Base-by-base conservation (phyloP, 2,329 filamentous ascomycete species). In the Penicillium sp. region DNA sequence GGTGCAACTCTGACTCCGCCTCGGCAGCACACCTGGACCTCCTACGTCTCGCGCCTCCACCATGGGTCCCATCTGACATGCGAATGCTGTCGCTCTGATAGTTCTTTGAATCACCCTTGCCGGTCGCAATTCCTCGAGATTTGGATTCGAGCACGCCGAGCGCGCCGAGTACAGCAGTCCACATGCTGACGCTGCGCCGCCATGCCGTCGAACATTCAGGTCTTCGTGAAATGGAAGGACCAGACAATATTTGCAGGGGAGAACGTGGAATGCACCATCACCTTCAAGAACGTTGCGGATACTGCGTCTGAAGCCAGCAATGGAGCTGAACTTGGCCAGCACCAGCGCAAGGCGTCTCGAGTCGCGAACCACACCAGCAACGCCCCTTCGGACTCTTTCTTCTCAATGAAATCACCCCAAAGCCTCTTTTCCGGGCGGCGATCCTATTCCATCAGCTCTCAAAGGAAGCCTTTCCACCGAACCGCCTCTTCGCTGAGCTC, bases 211-310 rank as follows among this genome's bases (percentile, higher is more conserved):
- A 92, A 95, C 76, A 89, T 98, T 69, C 88, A 91, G 71, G 92
- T 96, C 72, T 95, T 92, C 70, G 89, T 98, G 71, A 85, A 86
- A 75, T 98, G 92, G 88, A 87, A 89, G 70, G 88, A 95, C 67
- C 85, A 92, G 70, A 91, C 88, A 54, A 89, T 98, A 63, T 98
- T 97, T 74, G 89, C 93, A 49, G 93, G 93, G 72, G 93, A 98
- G 77, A 87, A 95, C 66, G 82, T 97, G 66, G 88, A 91, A 74
- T 97, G 93, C 73, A 90, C 86, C 59, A 95, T 98, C 70, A 96
- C 89, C 44, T 98, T 98, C 75, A 92, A 87, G 73, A 98, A 98
- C 69, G 80, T 91, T 43, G 76, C 80, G 27, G 70, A 80, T 43
- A 74, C 59, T 52, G 58, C 56, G 47, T 61, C 63, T 39, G 65